Base-by-base conservation (phyloP, 129 eudicot genomes). In the Lonicera japonica region DNA sequence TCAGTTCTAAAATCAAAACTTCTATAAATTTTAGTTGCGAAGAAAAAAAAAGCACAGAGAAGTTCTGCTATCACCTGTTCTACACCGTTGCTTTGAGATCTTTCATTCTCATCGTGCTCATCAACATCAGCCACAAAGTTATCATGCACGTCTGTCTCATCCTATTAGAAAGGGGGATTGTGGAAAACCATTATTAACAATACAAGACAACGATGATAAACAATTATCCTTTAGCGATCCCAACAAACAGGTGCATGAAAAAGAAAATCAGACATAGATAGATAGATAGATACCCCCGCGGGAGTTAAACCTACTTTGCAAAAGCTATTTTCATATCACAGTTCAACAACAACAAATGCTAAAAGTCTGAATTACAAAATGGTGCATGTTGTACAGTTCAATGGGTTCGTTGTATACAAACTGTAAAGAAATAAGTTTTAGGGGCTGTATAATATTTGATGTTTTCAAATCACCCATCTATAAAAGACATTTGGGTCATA, bases 11-110 rank as follows among this genome's bases (percentile, higher is more conserved):
- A 34, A 20, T 21, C 4, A 20, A 8, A 67, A 16, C 0, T 8
- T 4, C 21, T 5, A 51, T 19, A 70, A 25, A 64, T 21, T 10
- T 63, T 19, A 76, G 34, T 36, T 12, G 54, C 50, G 55, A 34
- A 65, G 29, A 54, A 45, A 40, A n/a, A 63, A 21, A 5, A 10
- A 21, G 70, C 61, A 56, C 17, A 47, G 64, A 25, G 21, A 53
- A 56, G 60, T 21, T 54, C 55, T 63, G 34, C 56, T 14, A 67
- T 58, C 47, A 80, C 86, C 82, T 54, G 73, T 66, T 76, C 73
- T 60, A 69, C 88, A 14, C 41, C 65, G 59, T 58, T 58, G 47
- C 68, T 60, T 45, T 70, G 61, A 59, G 69, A 68, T 56, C 40
- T 84, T 61, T 75, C 82, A 45, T 60, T 54, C 39, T 17, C 64